Evolutionary conservation across 2,329 filamentous ascomycete species (phyloP).

Genomic region (Ascochyta lentis): DNA sequence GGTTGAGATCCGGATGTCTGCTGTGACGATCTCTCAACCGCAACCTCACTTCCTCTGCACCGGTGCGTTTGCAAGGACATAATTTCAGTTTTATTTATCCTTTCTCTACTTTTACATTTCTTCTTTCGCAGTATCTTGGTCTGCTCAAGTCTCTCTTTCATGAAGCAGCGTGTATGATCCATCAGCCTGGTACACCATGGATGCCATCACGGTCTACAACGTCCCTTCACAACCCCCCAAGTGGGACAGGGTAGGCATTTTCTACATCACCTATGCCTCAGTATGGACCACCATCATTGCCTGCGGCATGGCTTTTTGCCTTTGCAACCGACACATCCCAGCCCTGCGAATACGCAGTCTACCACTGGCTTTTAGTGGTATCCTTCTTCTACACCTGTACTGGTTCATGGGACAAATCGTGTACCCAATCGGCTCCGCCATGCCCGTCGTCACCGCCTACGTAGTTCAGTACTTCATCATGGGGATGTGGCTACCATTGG

Average conservation of each 20-base stretch:
- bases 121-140: background rate
- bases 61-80: background rate
- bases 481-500: slow-evolving; percentile 28
- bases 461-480: slow-evolving; percentile 27
- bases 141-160: background rate
- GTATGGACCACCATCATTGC: slow-evolving; percentile 25
- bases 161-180: background rate
- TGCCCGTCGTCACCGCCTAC: slow-evolving; percentile 24
- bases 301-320: slow-evolving; percentile 25
- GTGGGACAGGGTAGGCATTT: slow-evolving; percentile 24
- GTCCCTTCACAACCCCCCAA: slow-evolving; percentile 18
- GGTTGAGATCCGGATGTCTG: background rate
- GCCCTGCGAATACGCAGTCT: slow-evolving; percentile 23
- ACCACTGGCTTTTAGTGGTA: slow-evolving; percentile 20
- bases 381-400: slow-evolving; percentile 26
- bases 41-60: background rate
- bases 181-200: slow-evolving; percentile 7
- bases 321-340: slow-evolving; percentile 23
- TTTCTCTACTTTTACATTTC: background rate
- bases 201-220: slow-evolving; percentile 24
- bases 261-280: slow-evolving; percentile 21
- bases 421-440: slow-evolving; percentile 20
- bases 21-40: background rate
- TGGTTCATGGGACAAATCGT: slow-evolving; percentile 26
- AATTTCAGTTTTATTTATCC: background rate